Percentiles rank a stretch among this genome's conserved stretches.
Evolutionary conservation across 2,329 filamentous ascomycete genomes (phyloP).

Genomic region (Diaporthe batatas): DNA sequence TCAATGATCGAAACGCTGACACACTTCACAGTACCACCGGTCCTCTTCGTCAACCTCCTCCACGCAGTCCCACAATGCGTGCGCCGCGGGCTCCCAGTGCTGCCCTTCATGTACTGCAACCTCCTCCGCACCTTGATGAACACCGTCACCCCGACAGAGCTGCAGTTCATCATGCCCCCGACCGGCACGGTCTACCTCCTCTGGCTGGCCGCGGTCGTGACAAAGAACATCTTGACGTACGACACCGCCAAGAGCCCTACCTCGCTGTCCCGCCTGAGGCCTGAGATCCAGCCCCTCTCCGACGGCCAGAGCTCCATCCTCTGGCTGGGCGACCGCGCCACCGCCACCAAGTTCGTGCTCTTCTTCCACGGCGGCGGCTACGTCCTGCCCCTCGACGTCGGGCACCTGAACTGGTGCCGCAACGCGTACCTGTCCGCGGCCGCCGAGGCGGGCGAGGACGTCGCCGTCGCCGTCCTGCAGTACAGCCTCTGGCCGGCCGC

Average conservation of each 20-base stretch:
- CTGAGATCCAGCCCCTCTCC: slow-evolving; percentile 44
- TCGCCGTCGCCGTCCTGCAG: slow-evolving; percentile 45
- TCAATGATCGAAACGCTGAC: not conserved
- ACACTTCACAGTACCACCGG: not conserved
- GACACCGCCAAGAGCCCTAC: not conserved
- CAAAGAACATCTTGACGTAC: not conserved
- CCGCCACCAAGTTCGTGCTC: slow-evolving; percentile 48
- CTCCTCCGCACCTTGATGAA: slow-evolving; percentile 25
- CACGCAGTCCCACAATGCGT: slow-evolving; percentile 23
- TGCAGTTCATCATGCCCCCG: slow-evolving; percentile 11
- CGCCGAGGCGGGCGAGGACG: not conserved
- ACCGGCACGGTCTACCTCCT: slow-evolving; percentile 9
- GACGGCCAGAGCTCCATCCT: slow-evolving; percentile 46
- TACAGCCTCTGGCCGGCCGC: slow-evolving; percentile 52
- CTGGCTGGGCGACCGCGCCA: slow-evolving; percentile 49
- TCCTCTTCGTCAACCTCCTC: slow-evolving; percentile 8
- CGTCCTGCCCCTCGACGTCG: slow-evolving; percentile 43
- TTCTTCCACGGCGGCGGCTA: slow-evolving; percentile 52
- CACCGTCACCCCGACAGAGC: slow-evolving; percentile 9
- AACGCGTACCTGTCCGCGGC: slow-evolving; percentile 44
- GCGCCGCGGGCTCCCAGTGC: slow-evolving; percentile 17
- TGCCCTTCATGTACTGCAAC: slow-evolving; percentile 10
- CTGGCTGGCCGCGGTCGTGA: slow-evolving; percentile 11
- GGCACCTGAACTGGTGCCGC: slow-evolving; percentile 49
- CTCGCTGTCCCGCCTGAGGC: slow-evolving; percentile 25